Percentiles rank a stretch among this genome's conserved stretches.
These are phyloP conservation scores for Eimeria tenella DNA, from an alignment of 169 alveolate genomes.

Conservation along the genomic window DNA sequence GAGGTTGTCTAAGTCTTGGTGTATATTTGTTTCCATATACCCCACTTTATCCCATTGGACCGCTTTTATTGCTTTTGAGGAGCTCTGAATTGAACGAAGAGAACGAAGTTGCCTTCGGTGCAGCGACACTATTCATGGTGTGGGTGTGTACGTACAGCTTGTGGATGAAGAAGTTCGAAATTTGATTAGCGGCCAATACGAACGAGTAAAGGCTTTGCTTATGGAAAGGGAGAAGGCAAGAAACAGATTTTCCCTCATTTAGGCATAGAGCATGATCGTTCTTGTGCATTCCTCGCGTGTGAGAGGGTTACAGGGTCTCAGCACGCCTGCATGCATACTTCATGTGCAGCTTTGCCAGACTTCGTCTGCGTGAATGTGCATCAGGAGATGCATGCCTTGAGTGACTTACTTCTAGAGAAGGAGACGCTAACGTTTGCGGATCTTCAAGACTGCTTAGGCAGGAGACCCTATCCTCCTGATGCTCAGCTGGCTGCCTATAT, in stretches of 20 bases:
- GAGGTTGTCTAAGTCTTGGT: too few species aligned
- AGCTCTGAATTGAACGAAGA: too few species aligned
- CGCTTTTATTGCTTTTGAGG: not conserved
- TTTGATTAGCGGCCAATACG: conserved; percentile 90
- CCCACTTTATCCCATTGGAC: not conserved
- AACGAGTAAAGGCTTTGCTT: conserved; percentile 87
- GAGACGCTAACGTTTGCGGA: conserved; percentile 91
- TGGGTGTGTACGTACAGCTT: conserved; percentile 24
- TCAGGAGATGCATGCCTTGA: conserved; percentile 63
- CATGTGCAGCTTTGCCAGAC: not conserved
- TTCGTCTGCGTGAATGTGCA: not conserved
- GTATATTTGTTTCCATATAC: not conserved
- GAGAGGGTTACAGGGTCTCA: too few species aligned
- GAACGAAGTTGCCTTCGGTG: too few species aligned
- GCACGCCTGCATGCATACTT: not conserved
- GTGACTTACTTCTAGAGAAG: conserved; percentile 81
- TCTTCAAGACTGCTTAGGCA: conserved; percentile 90
- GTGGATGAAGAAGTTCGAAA: conserved; percentile 88
- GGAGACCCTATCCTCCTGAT: conserved; percentile 83
- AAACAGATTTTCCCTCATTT: too few species aligned
- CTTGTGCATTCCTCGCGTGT: too few species aligned
- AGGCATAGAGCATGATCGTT: too few species aligned
- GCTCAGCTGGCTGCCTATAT: conserved; percentile 78
- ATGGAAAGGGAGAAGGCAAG: conserved; percentile 84
- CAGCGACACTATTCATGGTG: not conserved